Percentiles rank a stretch among this genome's conserved stretches.
These are phyloP conservation scores for Apophysomyces elegans DNA, from an alignment of 371 early-diverging fungal genomes.

Conservation along the genomic window DNA sequence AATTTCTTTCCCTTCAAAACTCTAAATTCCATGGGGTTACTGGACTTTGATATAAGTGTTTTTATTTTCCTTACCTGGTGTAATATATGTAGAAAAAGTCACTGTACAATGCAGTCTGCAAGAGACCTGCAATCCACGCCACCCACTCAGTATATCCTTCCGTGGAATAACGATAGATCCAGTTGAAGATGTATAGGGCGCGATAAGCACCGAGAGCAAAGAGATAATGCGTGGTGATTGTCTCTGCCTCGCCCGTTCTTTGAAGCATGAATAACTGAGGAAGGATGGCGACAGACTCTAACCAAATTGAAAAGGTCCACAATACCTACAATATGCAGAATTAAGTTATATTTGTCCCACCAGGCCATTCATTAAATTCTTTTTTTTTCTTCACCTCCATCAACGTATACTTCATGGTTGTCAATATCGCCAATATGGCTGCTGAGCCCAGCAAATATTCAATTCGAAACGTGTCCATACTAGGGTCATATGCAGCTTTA, in stretches of 20 bases:
- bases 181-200: conserved; percentile 93
- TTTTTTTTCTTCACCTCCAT: conserved; percentile 59
- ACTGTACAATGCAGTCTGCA: conserved; percentile 96
- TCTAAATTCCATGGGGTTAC: conserved; percentile 37
- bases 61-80: conserved; percentile 65
- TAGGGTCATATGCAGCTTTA: conserved; percentile 91
- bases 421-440: conserved; percentile 71
- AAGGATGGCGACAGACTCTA: conserved; percentile 98
- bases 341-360: too few relatives aligned
- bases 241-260: conserved; percentile 98
- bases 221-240: conserved; percentile 97
- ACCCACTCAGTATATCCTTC: conserved; percentile 77
- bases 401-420: conserved; percentile 72
- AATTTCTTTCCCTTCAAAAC: conserved; percentile 88
- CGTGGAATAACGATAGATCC: conserved; percentile 89
- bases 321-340: conserved; percentile 52
- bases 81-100: conserved; percentile 99
- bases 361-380: not conserved
- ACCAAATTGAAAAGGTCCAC: conserved; percentile 96
- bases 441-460: conserved; percentile 82
- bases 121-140: conserved; percentile 83
- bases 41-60: not conserved
- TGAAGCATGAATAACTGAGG: conserved; percentile 98
- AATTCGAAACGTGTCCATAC: conserved; percentile 88
- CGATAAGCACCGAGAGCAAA: conserved; percentile 98